A percentile compares a stretch with the other conserved stretches of the same genome.
Conservation (phyloP, 371 early-diverging fungal species). For the Coemansia sp. region DNA sequence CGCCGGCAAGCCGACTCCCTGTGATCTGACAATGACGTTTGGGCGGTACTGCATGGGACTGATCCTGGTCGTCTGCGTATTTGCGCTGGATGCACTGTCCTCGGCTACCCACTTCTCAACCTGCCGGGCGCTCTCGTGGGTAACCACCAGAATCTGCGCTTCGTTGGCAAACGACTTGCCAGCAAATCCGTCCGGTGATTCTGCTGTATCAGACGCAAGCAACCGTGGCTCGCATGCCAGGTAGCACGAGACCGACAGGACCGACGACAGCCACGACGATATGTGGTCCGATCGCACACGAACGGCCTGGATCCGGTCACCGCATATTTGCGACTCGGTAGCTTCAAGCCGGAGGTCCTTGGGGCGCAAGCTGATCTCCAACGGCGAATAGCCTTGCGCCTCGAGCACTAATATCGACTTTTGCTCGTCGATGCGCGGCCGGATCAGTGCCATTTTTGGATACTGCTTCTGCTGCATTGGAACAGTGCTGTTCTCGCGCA, state of each 20-base stretch:
- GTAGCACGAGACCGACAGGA: constrained; percentile 58
- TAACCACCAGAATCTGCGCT: constrained; percentile 63
- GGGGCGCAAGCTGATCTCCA: constrained; percentile 31
- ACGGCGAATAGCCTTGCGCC: constrained; percentile 18
- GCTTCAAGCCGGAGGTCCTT: constrained; percentile 15
- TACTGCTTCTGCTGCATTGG: constrained; percentile 59
- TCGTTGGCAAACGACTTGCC: constrained; percentile 61
- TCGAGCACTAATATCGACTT: constrained; percentile 21
- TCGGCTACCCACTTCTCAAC: constrained; percentile 55
- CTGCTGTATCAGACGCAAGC: background rate
- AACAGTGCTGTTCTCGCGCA: constrained; percentile 54
- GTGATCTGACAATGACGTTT: constrained; percentile 57
- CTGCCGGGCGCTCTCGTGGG: constrained; percentile 55
- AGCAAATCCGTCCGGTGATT: constrained; percentile 7
- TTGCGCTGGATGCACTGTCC: constrained; percentile 5
- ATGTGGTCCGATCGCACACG: constrained; percentile 52
- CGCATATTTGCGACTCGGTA: constrained; percentile 49
- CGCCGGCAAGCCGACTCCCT: constrained; percentile 6
- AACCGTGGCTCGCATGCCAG: constrained; percentile 56
- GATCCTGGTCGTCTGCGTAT: background rate
- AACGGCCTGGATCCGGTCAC: constrained; percentile 45
- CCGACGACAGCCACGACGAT: constrained; percentile 58
- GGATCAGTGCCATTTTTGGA: constrained; percentile 60
- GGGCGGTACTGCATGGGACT: constrained; percentile 56
- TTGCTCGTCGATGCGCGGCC: constrained; percentile 41